Conservation (phyloP, 2,329 filamentous ascomycete genomes). For the Arthrobotrys conoides region DNA sequence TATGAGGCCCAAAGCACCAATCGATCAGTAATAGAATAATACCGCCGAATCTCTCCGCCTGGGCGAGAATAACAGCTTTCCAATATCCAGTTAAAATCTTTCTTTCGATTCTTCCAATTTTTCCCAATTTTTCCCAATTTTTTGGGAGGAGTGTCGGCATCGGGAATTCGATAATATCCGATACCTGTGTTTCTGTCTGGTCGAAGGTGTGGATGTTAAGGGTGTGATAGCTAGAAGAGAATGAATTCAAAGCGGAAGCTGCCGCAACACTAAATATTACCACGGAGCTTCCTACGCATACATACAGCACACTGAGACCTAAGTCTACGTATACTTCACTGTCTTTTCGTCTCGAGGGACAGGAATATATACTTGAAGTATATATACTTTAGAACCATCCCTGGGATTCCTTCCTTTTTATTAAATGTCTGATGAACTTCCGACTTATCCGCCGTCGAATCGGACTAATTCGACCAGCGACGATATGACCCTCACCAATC, state of each 20-base stretch:
- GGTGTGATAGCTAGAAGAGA: neutral
- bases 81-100: neutral
- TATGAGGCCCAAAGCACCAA: slow-evolving; percentile 29
- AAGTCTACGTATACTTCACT: neutral
- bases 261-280: neutral
- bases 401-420: neutral
- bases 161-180: slow-evolving; percentile 40
- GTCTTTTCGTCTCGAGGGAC: neutral
- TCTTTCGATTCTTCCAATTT: neutral
- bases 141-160: slow-evolving; percentile 18
- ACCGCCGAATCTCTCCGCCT: slow-evolving; percentile 43
- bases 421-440: slow-evolving; percentile 35
- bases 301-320: neutral
- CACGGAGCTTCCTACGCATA: too few relatives aligned
- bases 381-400: slow-evolving; percentile 21
- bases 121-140: too few relatives aligned
- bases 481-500: slow-evolving; percentile 60
- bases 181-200: neutral
- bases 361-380: too few relatives aligned
- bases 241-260: slow-evolving; percentile 19
- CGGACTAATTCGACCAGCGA: slow-evolving; percentile 50
- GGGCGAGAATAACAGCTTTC: slow-evolving; percentile 24
- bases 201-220: too few relatives aligned
- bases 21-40: slow-evolving; percentile 48
- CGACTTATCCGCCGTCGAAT: slow-evolving; percentile 44